Conservation (phyloP, 176 grass and related monocot species). For the Cocos nucifera region DNA sequence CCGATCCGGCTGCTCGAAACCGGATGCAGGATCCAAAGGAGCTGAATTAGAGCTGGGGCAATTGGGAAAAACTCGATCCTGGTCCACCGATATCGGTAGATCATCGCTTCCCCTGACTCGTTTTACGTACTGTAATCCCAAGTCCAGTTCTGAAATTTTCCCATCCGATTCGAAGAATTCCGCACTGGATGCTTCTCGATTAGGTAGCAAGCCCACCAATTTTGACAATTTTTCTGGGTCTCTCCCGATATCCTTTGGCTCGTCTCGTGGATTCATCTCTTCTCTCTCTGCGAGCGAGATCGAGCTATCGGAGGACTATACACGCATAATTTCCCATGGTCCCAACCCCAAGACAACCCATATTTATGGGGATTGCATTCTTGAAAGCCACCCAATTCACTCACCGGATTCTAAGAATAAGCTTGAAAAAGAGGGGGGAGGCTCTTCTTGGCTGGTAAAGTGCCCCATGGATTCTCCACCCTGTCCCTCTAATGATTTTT, state of each 20-base stretch:
- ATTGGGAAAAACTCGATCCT: constrained; percentile 58
- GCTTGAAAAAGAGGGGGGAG: constrained; percentile 8
- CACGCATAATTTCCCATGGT: constrained; percentile 79
- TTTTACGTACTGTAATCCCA: constrained; percentile 28
- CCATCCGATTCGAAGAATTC: constrained; percentile 12
- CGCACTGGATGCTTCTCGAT: not conserved
- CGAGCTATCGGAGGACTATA: constrained; percentile 98
- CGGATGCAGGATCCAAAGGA: constrained; percentile 9
- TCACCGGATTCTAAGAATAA: constrained; percentile 23
- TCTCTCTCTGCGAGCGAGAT: constrained; percentile 79
- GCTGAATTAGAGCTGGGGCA: constrained; percentile 26
- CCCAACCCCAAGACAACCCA: constrained; percentile 88
- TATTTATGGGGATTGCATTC: constrained; percentile 85
- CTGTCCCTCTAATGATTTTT: constrained; percentile 29
- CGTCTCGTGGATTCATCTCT: constrained; percentile 5
- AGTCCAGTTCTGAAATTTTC: constrained; percentile 42
- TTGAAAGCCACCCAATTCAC: constrained; percentile 46
- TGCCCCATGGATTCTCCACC: constrained; percentile 5
- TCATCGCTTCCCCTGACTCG: constrained; percentile 5
- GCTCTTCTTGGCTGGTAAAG: constrained; percentile 24
- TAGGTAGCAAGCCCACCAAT: constrained; percentile 3
- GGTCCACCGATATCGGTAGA: constrained; percentile 25
- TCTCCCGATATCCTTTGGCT: constrained; percentile 42
- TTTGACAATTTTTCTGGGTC: constrained; percentile 57
- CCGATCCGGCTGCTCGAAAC: not conserved